A percentile compares a stretch with the other conserved stretches of the same genome.
Evolutionary conservation across 2,329 filamentous ascomycete species (phyloP).

Genomic region (Cryoendolithus antarcticus): DNA sequence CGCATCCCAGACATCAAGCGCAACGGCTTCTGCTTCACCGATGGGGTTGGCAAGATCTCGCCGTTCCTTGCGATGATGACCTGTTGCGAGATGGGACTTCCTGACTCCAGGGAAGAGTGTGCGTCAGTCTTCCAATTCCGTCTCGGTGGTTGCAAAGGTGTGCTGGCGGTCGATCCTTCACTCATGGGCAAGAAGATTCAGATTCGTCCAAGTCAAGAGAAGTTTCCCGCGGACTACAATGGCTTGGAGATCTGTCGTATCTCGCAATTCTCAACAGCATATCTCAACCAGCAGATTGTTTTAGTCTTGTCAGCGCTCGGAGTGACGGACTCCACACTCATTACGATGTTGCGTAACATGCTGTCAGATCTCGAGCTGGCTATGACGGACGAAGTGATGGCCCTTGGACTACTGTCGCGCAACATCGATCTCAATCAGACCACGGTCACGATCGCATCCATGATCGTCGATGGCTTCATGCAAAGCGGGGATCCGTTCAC

Average conservation of each 20-base stretch:
- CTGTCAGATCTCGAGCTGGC: slow-evolving; percentile 56
- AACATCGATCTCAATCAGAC: slow-evolving; percentile 79
- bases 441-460: slow-evolving; percentile 59
- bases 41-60: slow-evolving; percentile 92
- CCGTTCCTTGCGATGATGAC: slow-evolving; percentile 61
- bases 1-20: slow-evolving; percentile 57
- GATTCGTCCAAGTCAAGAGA: slow-evolving; percentile 74
- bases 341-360: slow-evolving; percentile 54
- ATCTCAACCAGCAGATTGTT: slow-evolving; percentile 83
- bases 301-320: slow-evolving; percentile 69
- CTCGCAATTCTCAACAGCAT: slow-evolving; percentile 63
- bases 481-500: slow-evolving; percentile 64
- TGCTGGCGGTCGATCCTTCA: slow-evolving; percentile 59
- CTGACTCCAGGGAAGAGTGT: slow-evolving; percentile 34
- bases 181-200: slow-evolving; percentile 56
- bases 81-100: slow-evolving; percentile 54
- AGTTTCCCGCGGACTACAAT: slow-evolving; percentile 62
- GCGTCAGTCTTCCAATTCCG: slow-evolving; percentile 89
- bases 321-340: slow-evolving; percentile 55
- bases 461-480: slow-evolving; percentile 75
- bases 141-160: slow-evolving; percentile 82
- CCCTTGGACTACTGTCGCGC: slow-evolving; percentile 55
- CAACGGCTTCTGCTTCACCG: slow-evolving; percentile 65
- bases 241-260: slow-evolving; percentile 76
- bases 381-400: slow-evolving; percentile 52